A percentile compares a stretch with the other conserved stretches of the same genome.
These are phyloP conservation scores for Fraxinus greggii DNA, from an alignment of 305 asterid species.

Conservation along the genomic window DNA sequence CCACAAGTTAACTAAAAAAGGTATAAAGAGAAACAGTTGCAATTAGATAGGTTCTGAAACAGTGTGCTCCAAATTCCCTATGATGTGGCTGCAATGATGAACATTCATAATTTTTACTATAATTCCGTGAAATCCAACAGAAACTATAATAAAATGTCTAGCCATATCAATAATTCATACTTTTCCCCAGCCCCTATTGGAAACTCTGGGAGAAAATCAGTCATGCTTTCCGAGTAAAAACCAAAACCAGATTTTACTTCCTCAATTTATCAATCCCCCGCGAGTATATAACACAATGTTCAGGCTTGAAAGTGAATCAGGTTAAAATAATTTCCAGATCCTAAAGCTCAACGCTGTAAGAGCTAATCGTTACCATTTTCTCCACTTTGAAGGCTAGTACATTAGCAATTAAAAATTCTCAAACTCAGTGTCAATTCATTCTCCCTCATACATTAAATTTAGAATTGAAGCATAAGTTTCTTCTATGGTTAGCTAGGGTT, in stretches of 20 bases:
- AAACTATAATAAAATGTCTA: slow-evolving; percentile 7
- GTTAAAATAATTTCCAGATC: background rate
- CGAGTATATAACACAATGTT: background rate
- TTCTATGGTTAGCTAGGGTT: background rate
- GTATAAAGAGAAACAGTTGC: background rate
- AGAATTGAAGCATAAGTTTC: background rate
- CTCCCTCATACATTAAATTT: background rate
- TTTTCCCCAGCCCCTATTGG: background rate
- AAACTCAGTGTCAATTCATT: background rate
- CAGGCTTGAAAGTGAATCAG: background rate
- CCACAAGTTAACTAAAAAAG: background rate
- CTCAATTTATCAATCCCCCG: slow-evolving; percentile 9
- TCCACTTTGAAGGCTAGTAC: background rate
- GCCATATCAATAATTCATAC: slow-evolving; percentile 4
- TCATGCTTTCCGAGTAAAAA: background rate
- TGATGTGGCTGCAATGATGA: slow-evolving; percentile 14
- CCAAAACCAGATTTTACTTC: background rate
- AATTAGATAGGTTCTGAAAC: slow-evolving; percentile 5
- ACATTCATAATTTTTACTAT: slow-evolving; percentile 6
- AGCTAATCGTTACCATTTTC: background rate
- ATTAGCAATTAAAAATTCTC: slow-evolving; percentile 3
- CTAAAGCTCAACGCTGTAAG: background rate
- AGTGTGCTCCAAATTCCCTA: background rate
- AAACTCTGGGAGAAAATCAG: background rate
- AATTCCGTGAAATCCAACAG: slow-evolving; percentile 5